Conservation (phyloP, 208 protist genomes). For the Leishmania turanica region DNA sequence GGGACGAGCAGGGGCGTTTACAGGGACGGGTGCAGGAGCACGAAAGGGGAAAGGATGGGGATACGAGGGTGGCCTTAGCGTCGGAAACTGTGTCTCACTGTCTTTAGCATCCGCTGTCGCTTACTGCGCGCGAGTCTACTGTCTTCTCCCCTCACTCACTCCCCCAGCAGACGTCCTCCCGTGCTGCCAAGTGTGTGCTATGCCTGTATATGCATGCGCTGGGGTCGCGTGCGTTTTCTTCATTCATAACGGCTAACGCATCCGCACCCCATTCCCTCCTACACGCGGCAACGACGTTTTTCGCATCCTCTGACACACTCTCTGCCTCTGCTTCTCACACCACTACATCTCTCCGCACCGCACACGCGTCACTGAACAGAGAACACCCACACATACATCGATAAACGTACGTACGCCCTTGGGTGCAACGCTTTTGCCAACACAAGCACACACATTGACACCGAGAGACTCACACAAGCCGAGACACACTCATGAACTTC, state of each 20-base stretch:
- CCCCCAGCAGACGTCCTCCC: background rate
- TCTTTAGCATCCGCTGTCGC: background rate
- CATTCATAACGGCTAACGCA: background rate
- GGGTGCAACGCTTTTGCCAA: background rate
- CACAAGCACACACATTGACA: background rate
- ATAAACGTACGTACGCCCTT: background rate
- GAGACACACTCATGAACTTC: slow-evolving; percentile 7
- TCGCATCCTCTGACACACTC: background rate
- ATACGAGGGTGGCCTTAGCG: background rate
- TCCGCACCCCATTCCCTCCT: background rate
- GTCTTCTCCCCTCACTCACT: background rate
- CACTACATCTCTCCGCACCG: background rate
- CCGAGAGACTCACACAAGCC: background rate
- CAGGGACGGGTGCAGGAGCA: background rate
- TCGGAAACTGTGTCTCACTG: background rate
- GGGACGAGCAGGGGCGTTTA: background rate
- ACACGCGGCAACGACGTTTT: background rate
- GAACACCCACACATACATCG: background rate
- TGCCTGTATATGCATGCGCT: background rate
- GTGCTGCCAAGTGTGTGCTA: background rate
- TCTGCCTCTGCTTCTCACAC: background rate
- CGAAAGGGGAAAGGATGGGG: background rate
- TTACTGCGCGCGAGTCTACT: background rate
- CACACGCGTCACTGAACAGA: background rate
- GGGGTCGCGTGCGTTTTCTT: background rate